Evolutionary conservation across 2,329 filamentous ascomycete genomes (phyloP), one percentile per base, ranked within the genome.

Genomic region (Ambrosiella beaveri): DNA sequence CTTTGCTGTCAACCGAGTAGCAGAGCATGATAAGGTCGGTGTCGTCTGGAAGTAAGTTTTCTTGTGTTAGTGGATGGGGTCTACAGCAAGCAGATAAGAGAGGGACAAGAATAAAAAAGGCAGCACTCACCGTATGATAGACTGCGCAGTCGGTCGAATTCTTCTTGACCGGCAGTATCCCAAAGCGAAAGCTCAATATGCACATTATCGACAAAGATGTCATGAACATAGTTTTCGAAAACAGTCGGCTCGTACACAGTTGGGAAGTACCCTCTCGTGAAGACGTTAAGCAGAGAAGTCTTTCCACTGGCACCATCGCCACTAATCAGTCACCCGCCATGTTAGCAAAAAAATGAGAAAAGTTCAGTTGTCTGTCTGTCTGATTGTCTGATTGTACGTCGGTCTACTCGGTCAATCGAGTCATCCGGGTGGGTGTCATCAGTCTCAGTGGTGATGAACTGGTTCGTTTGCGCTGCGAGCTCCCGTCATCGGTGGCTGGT

Each of bases 1-100:
- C 90, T 64, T 86, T 88, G 69, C 88, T 95, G 72, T 98, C 93
- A 69, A 97, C 87, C 65, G 87, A 93, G 73, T 97, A 98, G 76
- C 93, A 98, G 64, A 98, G 86, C 86, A 98, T 96, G 66, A 98
- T 95, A 50, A 94, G 83, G 68, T 98, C 93, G 57, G 93, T 98
- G 69, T 98, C 93, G 64, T 84, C 76, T 78, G 38, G 11, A 1
- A 12, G n/a, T 11, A 7, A 2, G 15, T 15, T 37, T 8, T 39
- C 6, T 13, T 37, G 45, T 5, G 50, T 58, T 54, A 53, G 36
- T 49, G 40, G 40, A 41, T 13, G 27, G 19, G 17, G 17, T 36
- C 15, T 8, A 52, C 17, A 49, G n/a, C 13, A 19, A 49, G n/a
- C 13, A 19, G 44, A 12, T 7, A 41, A 41, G 57, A 7, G 3